Percentiles rank a stretch among this genome's conserved stretches.
phyloP scores from a whole-genome alignment of 257 asterid species.

The Nicotiana obtusifolia region DNA sequence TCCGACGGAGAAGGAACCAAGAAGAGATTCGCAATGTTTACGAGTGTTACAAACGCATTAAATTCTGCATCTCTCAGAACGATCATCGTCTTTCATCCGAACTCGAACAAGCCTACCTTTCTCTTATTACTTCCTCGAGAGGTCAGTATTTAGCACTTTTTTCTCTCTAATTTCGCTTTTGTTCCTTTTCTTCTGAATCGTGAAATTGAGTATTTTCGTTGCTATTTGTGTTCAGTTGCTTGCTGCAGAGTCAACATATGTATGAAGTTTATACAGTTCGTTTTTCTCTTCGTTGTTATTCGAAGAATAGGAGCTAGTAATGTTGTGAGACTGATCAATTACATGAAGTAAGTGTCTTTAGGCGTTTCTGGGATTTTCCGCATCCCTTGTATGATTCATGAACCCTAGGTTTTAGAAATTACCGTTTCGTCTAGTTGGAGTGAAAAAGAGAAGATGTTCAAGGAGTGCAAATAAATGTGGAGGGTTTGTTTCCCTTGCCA shows the following conservation, averaged over 20 bases:
- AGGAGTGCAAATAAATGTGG: not conserved
- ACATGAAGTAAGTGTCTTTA: not conserved
- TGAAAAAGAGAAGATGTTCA: not conserved
- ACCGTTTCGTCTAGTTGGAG: not conserved
- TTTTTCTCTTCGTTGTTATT: not conserved
- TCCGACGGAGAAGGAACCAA: slow-evolving; percentile 56
- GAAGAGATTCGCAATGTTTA: slow-evolving; percentile 77
- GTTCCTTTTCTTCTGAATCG: not conserved
- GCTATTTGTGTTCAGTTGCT: not conserved
- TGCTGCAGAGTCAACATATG: not conserved
- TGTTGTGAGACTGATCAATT: not conserved
- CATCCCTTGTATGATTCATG: not conserved
- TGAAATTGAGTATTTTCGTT: not conserved
- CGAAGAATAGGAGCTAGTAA: not conserved
- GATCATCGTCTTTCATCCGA: slow-evolving; percentile 41
- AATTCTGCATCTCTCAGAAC: slow-evolving; percentile 37
- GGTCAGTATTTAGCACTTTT: slow-evolving; percentile 29
- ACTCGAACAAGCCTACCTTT: slow-evolving; percentile 64
- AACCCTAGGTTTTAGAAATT: slow-evolving; percentile 1
- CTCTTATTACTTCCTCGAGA: slow-evolving; percentile 72
- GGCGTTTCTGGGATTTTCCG: not conserved
- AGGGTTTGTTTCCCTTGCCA: not conserved
- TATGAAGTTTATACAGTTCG: not conserved
- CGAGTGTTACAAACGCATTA: slow-evolving; percentile 62
- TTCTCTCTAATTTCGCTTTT: not conserved